Conservation (phyloP, 2,329 filamentous ascomycete species). For the Botrytis elliptica region DNA sequence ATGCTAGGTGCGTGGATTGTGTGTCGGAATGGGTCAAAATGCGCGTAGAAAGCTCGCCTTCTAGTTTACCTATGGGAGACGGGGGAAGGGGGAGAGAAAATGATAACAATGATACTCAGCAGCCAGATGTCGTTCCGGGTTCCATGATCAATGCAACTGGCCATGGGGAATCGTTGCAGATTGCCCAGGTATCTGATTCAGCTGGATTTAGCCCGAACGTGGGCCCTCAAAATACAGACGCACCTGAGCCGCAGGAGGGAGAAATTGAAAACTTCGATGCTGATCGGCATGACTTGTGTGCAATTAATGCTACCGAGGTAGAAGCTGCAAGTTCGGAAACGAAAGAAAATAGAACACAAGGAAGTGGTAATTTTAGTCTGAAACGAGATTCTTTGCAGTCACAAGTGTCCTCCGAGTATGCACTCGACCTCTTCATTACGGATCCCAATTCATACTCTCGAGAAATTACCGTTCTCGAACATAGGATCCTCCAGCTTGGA, state of each 20-base stretch:
- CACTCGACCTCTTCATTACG: background rate
- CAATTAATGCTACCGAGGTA: too few species aligned
- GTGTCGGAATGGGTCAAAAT: too few species aligned
- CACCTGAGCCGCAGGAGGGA: background rate
- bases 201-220: accelerated
- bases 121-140: background rate
- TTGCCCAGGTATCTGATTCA: background rate
- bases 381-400: too few species aligned
- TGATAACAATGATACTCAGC: accelerated
- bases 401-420: accelerated
- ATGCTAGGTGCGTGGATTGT: too few species aligned
- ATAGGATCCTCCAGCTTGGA: background rate
- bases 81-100: too few species aligned
- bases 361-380: too few species aligned
- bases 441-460: background rate
- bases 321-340: accelerated
- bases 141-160: background rate
- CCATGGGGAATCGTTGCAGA: background rate
- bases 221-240: background rate
- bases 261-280: background rate
- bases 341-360: accelerated
- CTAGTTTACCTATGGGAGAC: too few species aligned
- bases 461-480: background rate
- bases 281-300: background rate
- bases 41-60: too few species aligned